phyloP scores from a whole-genome alignment of 176 grass and related monocot species.

The Phoenix roebelenii region DNA sequence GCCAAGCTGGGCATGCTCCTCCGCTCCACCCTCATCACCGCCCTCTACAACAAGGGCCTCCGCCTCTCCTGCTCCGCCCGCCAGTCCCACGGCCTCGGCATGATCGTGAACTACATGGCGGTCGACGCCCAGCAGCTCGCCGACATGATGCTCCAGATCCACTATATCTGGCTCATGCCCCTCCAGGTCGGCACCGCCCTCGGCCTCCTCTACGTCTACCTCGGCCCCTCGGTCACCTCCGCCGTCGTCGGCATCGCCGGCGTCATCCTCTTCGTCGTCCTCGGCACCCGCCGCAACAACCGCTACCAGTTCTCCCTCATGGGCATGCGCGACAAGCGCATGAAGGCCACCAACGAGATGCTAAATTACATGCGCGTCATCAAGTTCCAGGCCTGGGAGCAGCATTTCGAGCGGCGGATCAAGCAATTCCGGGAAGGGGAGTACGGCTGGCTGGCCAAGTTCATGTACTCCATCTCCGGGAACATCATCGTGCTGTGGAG shows the following conservation, averaged over 20 bases:
- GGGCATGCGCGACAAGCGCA: constrained; percentile 69
- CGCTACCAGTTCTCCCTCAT: constrained; percentile 75
- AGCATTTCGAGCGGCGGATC: constrained; percentile 64
- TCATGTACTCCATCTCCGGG: constrained; percentile 84
- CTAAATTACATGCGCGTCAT: constrained; percentile 92
- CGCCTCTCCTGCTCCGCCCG: constrained; percentile 65
- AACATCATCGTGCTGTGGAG: constrained; percentile 91
- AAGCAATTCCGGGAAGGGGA: constrained; percentile 45
- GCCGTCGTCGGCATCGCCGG: constrained; percentile 48
- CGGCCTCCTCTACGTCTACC: constrained; percentile 60
- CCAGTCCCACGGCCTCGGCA: constrained; percentile 71
- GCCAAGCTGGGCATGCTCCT: constrained; percentile 96
- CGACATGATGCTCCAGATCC: constrained; percentile 96
- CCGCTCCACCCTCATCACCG: constrained; percentile 64
- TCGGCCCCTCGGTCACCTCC: constrained; percentile 66
- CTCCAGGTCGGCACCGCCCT: constrained; percentile 72
- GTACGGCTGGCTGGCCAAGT: constrained; percentile 79
- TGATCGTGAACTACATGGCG: constrained; percentile 99
- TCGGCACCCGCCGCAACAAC: constrained; percentile 80
- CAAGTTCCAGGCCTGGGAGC: constrained; percentile 98
- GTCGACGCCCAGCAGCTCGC: constrained; percentile 96
- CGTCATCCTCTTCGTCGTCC: constrained; percentile 58
- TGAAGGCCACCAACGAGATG: constrained; percentile 99
- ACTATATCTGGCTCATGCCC: constrained; percentile 99
- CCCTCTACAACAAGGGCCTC: constrained; percentile 80